Evolutionary conservation across 1,284 basidiomycete genomes (phyloP).

Genomic region (Ceratobasidium theobromae): DNA sequence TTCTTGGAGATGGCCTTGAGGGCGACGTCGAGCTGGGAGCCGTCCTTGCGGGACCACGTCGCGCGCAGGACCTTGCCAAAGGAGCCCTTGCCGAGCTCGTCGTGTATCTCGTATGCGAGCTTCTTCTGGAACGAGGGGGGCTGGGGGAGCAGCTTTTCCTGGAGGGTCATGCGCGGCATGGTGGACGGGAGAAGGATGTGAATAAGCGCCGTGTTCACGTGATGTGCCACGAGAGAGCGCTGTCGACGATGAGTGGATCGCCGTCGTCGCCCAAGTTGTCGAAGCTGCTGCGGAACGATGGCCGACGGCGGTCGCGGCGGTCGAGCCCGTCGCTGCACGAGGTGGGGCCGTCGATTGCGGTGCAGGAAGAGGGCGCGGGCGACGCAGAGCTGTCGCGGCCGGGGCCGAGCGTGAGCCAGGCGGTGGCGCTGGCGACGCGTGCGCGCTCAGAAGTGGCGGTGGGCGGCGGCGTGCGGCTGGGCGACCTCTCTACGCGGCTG

Average conservation of each 20-base stretch:
- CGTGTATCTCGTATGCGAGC: conserved; percentile 61
- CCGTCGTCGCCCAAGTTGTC: conserved; percentile 12
- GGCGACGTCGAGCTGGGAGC: conserved; percentile 70
- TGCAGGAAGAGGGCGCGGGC: not conserved
- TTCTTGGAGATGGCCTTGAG: conserved; percentile 84
- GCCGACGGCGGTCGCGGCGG: conserved; percentile 6
- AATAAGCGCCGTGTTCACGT: conserved; percentile 29
- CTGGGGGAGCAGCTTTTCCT: conserved; percentile 61
- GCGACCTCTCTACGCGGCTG: conserved; percentile 60
- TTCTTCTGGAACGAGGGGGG: conserved; percentile 84
- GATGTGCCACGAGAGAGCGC: conserved; percentile 18
- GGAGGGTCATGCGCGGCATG: conserved; percentile 35
- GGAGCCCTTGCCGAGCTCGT: conserved; percentile 74
- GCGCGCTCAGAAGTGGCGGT: not conserved
- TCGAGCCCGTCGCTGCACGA: conserved; percentile 7
- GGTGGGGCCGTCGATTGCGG: conserved; percentile 4
- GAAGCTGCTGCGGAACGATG: conserved; percentile 21
- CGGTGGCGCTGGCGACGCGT: conserved; percentile 10
- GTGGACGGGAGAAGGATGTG: conserved; percentile 1
- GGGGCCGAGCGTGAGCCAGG: conserved; percentile 20
- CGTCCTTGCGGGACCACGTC: conserved; percentile 50
- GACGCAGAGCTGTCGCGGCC: conserved; percentile 20
- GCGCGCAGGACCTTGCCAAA: conserved; percentile 79
- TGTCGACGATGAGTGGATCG: conserved; percentile 18
- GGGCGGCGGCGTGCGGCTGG: conserved; percentile 20